A percentile compares a stretch with the other conserved stretches of the same genome.
phyloP scores from a whole-genome alignment of 176 grass and related monocot species.

The Phoenix dactylifera region DNA sequence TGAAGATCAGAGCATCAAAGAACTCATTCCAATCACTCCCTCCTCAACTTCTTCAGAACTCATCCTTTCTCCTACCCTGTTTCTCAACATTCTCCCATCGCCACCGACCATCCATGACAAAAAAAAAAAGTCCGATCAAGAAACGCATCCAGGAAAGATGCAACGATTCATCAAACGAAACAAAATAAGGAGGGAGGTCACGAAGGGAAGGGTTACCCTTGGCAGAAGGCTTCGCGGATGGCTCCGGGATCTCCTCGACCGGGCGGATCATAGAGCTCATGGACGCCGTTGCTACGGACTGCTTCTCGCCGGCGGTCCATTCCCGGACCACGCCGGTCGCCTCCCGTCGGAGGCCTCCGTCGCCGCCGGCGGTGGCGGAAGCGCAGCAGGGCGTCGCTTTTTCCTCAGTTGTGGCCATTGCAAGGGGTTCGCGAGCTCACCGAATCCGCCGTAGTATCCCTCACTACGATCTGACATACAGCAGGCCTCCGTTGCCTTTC shows the following conservation, averaged over 20 bases:
- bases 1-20: too few species aligned
- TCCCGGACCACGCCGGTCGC: background rate
- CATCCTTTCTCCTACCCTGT: too few species aligned
- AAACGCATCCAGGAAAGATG: too few species aligned
- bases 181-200: background rate
- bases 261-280: slow-evolving; percentile 17
- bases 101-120: too few species aligned
- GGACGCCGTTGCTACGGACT: background rate
- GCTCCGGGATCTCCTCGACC: slow-evolving; percentile 48
- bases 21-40: too few species aligned
- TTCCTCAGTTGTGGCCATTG: slow-evolving; percentile 99
- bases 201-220: slow-evolving; percentile 48
- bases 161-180: background rate
- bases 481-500: slow-evolving; percentile 49
- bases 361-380: slow-evolving; percentile 18
- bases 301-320: background rate
- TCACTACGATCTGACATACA: slow-evolving; percentile 94
- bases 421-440: slow-evolving; percentile 79
- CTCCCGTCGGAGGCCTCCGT: slow-evolving; percentile 20
- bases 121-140: too few species aligned
- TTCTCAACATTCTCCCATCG: too few species aligned
- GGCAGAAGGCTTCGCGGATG: slow-evolving; percentile 53
- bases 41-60: too few species aligned
- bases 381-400: slow-evolving; percentile 67
- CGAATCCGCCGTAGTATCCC: slow-evolving; percentile 81